Base-by-base conservation (phyloP, 148 eudicot species). In the Camellia granthamiana region DNA sequence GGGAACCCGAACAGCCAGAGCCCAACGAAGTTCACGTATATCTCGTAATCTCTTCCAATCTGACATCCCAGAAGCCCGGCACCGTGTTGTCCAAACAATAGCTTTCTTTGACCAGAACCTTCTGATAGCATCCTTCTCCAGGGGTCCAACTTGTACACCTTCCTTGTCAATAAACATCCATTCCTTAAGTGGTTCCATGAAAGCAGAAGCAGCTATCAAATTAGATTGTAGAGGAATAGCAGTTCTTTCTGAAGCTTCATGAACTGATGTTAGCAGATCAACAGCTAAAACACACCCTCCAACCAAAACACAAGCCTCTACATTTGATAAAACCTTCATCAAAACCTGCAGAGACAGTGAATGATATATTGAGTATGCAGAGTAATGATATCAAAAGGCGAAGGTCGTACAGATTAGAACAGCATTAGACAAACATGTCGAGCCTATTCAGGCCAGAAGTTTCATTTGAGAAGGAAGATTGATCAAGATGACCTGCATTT, bases 1-100 rank as follows among this genome's bases (percentile, higher is more conserved):
- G 21, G 99, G 95, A 86, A 96, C 99, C 68, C 98, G 92, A 65
- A 81, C 81, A 88, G 99, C 87, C 78, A 96, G 72, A 51, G 99
- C 95, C 99, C 99, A 96, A 52, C 99, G 92, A 69, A 96, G 99
- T 84, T 96, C 99, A 55, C 98, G 97, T 65, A 96, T 96, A 83
- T 96, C 99, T 72, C 97, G 86, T 80, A 96, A 82, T 51, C 87
- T 92, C 85, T 96, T 96, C 99, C 99, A 94, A 72, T 96, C 99
- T 23, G 86, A 84, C 97, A 96, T 94, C 60, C 99, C 99, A 81
- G 91, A 88, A 74, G 99, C 92, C 88, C 90, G 84, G 76, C 97
- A 94, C 81, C 89, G 90, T 62, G 98, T 94, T 77, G 97, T 93
- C 99, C 99, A 96, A 77, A 93, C 93, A 64, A 96, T 94, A 76